Conservation (phyloP, 2,329 filamentous ascomycete genomes). For the Trichophyton benhamiae region DNA sequence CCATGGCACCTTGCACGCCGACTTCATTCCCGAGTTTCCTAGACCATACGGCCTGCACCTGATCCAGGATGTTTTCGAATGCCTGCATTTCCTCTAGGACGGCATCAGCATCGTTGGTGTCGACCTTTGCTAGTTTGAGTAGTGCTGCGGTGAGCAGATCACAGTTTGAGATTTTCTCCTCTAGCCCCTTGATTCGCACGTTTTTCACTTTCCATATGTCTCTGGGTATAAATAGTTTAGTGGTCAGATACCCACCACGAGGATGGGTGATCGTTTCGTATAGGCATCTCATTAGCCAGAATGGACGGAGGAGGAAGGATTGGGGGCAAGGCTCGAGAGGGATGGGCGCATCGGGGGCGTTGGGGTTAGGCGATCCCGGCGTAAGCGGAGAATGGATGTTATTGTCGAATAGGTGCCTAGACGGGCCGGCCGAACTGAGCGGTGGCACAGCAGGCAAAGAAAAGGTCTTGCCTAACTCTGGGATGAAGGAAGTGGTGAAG, state of each 20-base stretch:
- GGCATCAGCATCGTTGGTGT: slow-evolving; percentile 81
- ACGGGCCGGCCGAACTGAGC: slow-evolving; percentile 41
- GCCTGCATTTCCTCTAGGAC: slow-evolving; percentile 89
- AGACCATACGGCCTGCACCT: slow-evolving; percentile 60
- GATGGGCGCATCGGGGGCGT: slow-evolving; percentile 54
- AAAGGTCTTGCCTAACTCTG: slow-evolving; percentile 5
- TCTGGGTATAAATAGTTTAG: slow-evolving; percentile 77
- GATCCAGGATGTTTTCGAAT: slow-evolving; percentile 73
- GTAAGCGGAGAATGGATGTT: slow-evolving; percentile 57
- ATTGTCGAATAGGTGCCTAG: slow-evolving; percentile 70
- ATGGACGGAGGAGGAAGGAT: slow-evolving; percentile 78
- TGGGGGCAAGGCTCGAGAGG: slow-evolving; percentile 85
- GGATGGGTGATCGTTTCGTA: slow-evolving; percentile 88
- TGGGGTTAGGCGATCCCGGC: slow-evolving; percentile 53
- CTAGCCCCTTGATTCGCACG: slow-evolving; percentile 79
- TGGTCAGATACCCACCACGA: slow-evolving; percentile 81
- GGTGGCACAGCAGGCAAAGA: slow-evolving; percentile 3
- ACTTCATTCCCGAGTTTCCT: slow-evolving; percentile 92
- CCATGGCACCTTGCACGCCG: slow-evolving; percentile 61
- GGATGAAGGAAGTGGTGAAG: slow-evolving; percentile 5
- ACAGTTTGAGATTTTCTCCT: slow-evolving; percentile 88
- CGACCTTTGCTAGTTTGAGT: slow-evolving; percentile 67
- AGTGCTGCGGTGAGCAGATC: slow-evolving; percentile 83
- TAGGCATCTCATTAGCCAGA: slow-evolving; percentile 92
- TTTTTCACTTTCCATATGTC: slow-evolving; percentile 91